Percentiles rank a stretch among this genome's conserved stretches.
Evolutionary conservation across 2,329 filamentous ascomycete genomes (phyloP).

Genomic region (Fusarium decemcellulare): DNA sequence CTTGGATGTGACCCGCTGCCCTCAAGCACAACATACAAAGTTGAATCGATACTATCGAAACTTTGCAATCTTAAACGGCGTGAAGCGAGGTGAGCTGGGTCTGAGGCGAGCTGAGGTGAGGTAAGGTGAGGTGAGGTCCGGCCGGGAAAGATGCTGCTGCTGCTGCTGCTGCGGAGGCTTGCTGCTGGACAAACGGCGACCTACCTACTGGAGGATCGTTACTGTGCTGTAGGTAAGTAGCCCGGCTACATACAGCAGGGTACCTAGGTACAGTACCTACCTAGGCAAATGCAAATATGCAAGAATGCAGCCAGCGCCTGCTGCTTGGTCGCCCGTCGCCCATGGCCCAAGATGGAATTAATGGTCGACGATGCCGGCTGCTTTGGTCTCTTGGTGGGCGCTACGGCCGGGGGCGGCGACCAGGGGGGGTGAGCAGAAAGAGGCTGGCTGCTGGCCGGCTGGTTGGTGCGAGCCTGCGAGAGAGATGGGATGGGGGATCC

Average conservation of each 20-base stretch:
- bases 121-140: conserved; percentile 1
- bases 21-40: conserved; percentile 17
- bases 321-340: conserved; percentile 1
- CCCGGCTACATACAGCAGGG: too few relatives aligned
- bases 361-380: conserved; percentile 35
- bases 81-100: neutral
- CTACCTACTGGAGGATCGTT: neutral
- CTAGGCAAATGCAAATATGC: conserved; percentile 11
- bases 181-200: neutral
- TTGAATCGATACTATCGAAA: conserved; percentile 10
- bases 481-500: conserved; percentile 8
- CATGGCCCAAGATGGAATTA: conserved; percentile 36
- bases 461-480: conserved; percentile 2
- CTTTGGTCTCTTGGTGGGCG: conserved; percentile 35
- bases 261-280: neutral
- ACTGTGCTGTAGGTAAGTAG: too few relatives aligned
- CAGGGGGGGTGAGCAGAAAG: conserved; percentile 28
- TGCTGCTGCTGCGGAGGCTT: conserved; percentile 5
- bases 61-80: conserved; percentile 1
- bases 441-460: conserved; percentile 19
- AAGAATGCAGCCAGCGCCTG: conserved; percentile 26
- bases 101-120: conserved; percentile 17
- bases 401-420: conserved; percentile 33
- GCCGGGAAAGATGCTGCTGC: too few relatives aligned
- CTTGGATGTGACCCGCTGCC: conserved; percentile 19